Evolutionary conservation across 2,329 filamentous ascomycete species (phyloP).

Genomic region (Aspergillus ibericus): DNA sequence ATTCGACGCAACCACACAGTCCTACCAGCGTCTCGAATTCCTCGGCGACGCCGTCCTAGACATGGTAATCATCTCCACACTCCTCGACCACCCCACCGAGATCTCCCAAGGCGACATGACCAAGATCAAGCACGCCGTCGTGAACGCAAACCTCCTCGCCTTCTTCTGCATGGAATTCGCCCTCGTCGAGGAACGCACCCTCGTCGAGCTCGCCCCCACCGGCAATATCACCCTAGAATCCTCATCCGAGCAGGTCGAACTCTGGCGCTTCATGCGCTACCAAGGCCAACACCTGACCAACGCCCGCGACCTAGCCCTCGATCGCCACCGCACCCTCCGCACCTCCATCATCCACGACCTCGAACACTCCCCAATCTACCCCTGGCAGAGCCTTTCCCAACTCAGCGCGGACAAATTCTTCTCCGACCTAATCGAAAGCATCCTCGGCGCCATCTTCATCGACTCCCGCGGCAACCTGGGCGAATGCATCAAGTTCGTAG

Average conservation of each 20-base stretch:
- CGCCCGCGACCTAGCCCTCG: slow-evolving; percentile 19
- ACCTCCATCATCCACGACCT: slow-evolving; percentile 55
- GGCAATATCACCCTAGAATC: slow-evolving; percentile 27
- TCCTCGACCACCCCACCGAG: slow-evolving; percentile 31
- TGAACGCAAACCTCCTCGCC: slow-evolving; percentile 77
- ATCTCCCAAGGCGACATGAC: slow-evolving; percentile 68
- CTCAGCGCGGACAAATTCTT: slow-evolving; percentile 73
- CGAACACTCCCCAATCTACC: slow-evolving; percentile 57
- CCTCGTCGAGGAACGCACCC: slow-evolving; percentile 13
- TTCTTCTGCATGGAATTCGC: slow-evolving; percentile 66
- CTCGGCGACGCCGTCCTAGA: slow-evolving; percentile 85
- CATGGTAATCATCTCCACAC: slow-evolving; percentile 63
- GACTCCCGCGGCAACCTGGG: slow-evolving; percentile 66
- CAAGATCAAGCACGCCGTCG: slow-evolving; percentile 69
- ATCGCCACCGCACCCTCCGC: slow-evolving; percentile 53
- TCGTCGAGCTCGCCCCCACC: slow-evolving; percentile 6
- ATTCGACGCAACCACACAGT: slow-evolving; percentile 51
- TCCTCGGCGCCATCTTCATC: slow-evolving; percentile 80
- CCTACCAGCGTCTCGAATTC: slow-evolving; percentile 79
- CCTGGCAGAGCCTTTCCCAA: slow-evolving; percentile 71
- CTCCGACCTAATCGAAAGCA: slow-evolving; percentile 77
- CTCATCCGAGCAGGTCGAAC: slow-evolving; percentile 39
- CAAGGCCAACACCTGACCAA: slow-evolving; percentile 14
- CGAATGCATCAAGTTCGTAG: slow-evolving; percentile 61
- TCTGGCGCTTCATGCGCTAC: slow-evolving; percentile 70